Evolutionary conservation across 495 filamentous ascomycete species (phyloP), one percentile per base, ranked within the genome.

Genomic region (Beverwykella pulmonaria): DNA sequence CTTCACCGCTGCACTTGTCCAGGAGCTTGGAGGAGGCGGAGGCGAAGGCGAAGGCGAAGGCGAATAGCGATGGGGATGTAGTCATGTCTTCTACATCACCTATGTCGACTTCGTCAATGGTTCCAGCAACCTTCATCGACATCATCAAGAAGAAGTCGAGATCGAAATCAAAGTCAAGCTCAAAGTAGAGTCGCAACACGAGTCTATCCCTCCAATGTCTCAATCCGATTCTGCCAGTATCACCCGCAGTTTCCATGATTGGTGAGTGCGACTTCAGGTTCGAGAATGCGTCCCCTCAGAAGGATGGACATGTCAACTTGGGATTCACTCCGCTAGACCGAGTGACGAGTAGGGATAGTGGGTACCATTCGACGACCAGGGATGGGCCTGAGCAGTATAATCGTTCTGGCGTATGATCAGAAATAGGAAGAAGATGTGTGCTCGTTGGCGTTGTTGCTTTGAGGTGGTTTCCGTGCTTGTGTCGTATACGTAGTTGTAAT

Each of bases 261-360:
- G 47, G 58, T 2, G 15, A n/a, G 15, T 46, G 5, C 19, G 44
- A 30, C 5, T 17, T 22, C 22, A 23, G 14, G 41, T 22, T 22
- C 19, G 29, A 61, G 20, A 22, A 3, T 29, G 30, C 30, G 30
- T 12, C 5, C 5, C n/a, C n/a, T 12, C 34, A 59, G 41, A 25
- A 23, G 32, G 26, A 19, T 9, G 32, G 22, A 1, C 4, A n/a
- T n/a, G n/a, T n/a, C n/a, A n/a, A n/a, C n/a, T n/a, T 19, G 22
- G 57, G 26, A 14, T 58, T 68, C n/a, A 50, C 52, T 49, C 65
- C 36, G 49, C 49, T 62, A 58, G 57, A 53, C 58, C 48, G 52
- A 41, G 65, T 68, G 0, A 57, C 19, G 52, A 68, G 65, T 62
- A 17, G 65, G 36, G 65, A 68, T 68, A 68, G 65, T 61, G 58